Percentiles rank a stretch among this genome's conserved stretches.
Evolutionary conservation across 352 stramenopile species (phyloP).

Genomic region (Phytophthora colocasiae): DNA sequence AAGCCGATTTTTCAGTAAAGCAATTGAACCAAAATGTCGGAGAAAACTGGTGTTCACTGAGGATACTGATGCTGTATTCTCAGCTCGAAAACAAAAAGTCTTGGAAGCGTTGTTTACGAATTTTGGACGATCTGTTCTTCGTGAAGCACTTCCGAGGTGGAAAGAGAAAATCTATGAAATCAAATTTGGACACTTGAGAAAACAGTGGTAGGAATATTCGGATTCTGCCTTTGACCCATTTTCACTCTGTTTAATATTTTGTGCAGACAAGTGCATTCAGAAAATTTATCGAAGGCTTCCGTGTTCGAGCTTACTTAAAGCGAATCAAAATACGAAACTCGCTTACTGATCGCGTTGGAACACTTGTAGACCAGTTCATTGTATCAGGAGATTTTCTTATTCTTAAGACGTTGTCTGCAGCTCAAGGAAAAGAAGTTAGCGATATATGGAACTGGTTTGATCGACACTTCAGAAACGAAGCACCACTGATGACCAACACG

Average conservation of each 20-base stretch:
- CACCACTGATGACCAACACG: conserved; percentile 61
- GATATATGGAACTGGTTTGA: conserved; percentile 49
- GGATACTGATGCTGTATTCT: not conserved
- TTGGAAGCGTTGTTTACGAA: conserved; percentile 14
- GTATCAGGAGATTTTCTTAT: conserved; percentile 48
- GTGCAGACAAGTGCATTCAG: conserved; percentile 49
- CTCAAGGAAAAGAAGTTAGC: conserved; percentile 49
- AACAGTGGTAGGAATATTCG: conserved; percentile 10
- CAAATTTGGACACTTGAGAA: conserved; percentile 32
- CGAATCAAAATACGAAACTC: conserved; percentile 44
- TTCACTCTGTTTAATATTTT: conserved; percentile 4
- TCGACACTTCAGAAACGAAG: conserved; percentile 49
- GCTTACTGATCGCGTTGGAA: conserved; percentile 50
- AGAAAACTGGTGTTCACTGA: conserved; percentile 6
- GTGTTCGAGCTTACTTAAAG: conserved; percentile 51
- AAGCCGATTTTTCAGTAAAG: conserved; percentile 34
- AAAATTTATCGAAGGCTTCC: conserved; percentile 58
- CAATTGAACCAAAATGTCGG: conserved; percentile 18
- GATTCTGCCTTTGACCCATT: not conserved
- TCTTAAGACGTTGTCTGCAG: conserved; percentile 54
- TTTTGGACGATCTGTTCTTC: conserved; percentile 24
- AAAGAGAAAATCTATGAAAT: conserved; percentile 31
- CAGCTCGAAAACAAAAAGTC: conserved; percentile 10
- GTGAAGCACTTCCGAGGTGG: conserved; percentile 41
- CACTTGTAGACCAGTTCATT: conserved; percentile 57